Evolutionary conservation across 805 yeast genomes (phyloP).

Genomic region (Pichia eremophila): DNA sequence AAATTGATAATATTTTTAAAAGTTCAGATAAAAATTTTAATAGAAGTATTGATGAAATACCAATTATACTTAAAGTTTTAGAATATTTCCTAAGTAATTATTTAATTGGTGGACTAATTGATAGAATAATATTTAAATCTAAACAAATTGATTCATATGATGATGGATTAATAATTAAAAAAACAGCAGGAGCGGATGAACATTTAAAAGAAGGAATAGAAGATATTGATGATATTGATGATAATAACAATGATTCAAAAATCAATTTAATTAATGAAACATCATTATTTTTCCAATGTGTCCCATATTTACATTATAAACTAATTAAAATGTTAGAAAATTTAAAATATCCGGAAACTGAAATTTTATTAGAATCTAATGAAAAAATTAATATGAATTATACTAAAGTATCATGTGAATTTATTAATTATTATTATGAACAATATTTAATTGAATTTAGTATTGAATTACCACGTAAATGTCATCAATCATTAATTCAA

Average conservation of each 20-base stretch:
- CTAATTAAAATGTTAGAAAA: conserved; percentile 16
- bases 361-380: conserved; percentile 1
- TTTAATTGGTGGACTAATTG: conserved; percentile 27
- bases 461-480: conserved; percentile 25
- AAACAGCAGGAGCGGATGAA: background rate
- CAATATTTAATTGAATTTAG: conserved; percentile 27
- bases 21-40: background rate
- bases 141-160: conserved; percentile 25
- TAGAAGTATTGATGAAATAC: conserved; percentile 23
- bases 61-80: conserved; percentile 25
- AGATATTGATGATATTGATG: conserved; percentile 18
- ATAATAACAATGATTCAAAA: conserved; percentile 16
- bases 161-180: background rate
- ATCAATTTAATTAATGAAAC: conserved; percentile 26
- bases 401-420: conserved; percentile 20
- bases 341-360: conserved; percentile 22
- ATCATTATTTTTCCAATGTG: conserved; percentile 28
- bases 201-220: background rate
- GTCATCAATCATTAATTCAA: conserved; percentile 21
- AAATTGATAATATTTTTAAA: conserved; percentile 21
- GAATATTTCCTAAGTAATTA: conserved; percentile 29
- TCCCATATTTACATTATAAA: conserved; percentile 26
- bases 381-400: conserved; percentile 21
- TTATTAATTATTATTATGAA: conserved; percentile 28
- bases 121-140: conserved; percentile 23